Conservation (phyloP, 2,329 filamentous ascomycete species). For the Calonectria pseudoreteaudii region DNA sequence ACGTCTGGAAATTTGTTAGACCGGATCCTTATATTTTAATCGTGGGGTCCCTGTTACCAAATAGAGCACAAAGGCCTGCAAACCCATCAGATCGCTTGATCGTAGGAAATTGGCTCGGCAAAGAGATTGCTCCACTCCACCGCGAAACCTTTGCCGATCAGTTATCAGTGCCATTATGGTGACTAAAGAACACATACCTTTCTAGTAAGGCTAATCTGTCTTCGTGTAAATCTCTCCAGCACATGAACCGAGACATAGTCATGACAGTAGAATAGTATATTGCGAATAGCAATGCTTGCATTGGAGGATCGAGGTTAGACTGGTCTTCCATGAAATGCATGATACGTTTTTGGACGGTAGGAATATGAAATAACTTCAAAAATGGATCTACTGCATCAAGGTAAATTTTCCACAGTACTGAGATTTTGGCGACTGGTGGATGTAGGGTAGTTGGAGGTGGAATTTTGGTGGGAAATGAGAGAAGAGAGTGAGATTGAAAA, state of each 20-base stretch:
- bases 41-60: constrained; percentile 13
- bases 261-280: constrained; percentile 27
- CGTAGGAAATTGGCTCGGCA: constrained; percentile 17
- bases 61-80: constrained; percentile 32
- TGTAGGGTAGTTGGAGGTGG: neutral
- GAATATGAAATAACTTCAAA: constrained; percentile 28
- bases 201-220: constrained; percentile 5
- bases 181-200: neutral
- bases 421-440: constrained; percentile 3
- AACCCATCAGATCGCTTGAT: constrained; percentile 22
- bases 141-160: neutral
- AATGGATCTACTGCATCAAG: constrained; percentile 28
- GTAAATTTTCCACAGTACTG: constrained; percentile 26
- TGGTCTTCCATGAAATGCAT: neutral
- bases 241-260: constrained; percentile 15
- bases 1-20: neutral
- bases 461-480: neutral
- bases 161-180: neutral
- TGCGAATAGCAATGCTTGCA: constrained; percentile 26
- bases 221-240: constrained; percentile 12
- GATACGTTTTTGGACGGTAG: constrained; percentile 18
- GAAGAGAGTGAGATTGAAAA: neutral
- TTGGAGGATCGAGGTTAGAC: constrained; percentile 8
- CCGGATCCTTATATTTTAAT: too few relatives aligned
- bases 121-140: constrained; percentile 16